Evolutionary conservation across 2,329 filamentous ascomycete genomes (phyloP).

Genomic region (Ophiostoma tasmaniense): DNA sequence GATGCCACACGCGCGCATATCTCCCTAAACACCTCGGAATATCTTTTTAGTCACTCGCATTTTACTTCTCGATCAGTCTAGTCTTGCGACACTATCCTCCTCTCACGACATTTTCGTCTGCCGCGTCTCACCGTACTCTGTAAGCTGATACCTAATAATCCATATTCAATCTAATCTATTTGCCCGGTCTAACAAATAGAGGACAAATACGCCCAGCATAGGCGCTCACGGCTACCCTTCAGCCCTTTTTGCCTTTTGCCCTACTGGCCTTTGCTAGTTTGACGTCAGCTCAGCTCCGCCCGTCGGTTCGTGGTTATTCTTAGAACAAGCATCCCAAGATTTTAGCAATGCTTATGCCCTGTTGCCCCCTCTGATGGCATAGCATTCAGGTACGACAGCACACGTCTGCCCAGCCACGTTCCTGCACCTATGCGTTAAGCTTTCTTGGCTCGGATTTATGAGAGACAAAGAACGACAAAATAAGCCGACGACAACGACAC

Average conservation of each 20-base stretch:
- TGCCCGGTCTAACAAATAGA: neutral
- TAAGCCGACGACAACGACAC: neutral
- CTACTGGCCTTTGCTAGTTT: neutral
- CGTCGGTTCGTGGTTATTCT: neutral
- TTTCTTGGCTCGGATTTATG: conserved; percentile 1
- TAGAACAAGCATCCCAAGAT: neutral
- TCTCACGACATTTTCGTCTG: neutral
- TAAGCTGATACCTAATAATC: neutral
- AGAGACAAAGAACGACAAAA: neutral
- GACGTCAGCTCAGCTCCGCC: neutral
- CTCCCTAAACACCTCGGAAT: neutral
- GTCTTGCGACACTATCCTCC: neutral
- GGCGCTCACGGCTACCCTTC: neutral
- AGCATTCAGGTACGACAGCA: neutral
- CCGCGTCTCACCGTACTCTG: neutral
- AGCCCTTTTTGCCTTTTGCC: neutral
- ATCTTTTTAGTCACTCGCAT: neutral
- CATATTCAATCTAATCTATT: neutral
- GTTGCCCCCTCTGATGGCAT: neutral
- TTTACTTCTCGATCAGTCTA: neutral
- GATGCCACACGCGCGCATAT: neutral
- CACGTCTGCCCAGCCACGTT: neutral
- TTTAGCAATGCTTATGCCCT: neutral
- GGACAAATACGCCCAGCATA: neutral
- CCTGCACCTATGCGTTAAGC: neutral